Conservation (phyloP, 371 early-diverging fungal species). For the Haplosporangium sp. region DNA sequence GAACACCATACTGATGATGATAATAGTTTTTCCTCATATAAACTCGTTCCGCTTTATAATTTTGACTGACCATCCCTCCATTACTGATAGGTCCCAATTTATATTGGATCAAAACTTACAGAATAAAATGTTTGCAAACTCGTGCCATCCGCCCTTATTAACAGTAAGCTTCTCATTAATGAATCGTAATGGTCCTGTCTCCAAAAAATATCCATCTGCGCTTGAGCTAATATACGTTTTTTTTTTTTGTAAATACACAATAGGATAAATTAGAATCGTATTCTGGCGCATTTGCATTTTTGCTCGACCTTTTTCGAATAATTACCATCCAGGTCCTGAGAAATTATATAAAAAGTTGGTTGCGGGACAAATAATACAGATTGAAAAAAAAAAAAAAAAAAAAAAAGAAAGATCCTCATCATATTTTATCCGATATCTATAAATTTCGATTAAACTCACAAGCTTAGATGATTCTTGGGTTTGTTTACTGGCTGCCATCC, state of each 20-base stretch:
- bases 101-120: conserved; percentile 56
- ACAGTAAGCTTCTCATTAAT: conserved; percentile 60
- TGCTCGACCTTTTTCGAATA: conserved; percentile 15
- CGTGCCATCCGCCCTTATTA: conserved; percentile 77
- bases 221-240: conserved; percentile 56
- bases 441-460: conserved; percentile 19
- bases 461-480: conserved; percentile 43
- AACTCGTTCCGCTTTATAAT: no score
- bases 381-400: background rate
- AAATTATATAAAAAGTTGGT: background rate
- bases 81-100: no score
- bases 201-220: conserved; percentile 89
- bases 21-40: no score
- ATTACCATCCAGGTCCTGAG: conserved; percentile 9
- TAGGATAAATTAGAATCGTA: background rate
- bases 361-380: background rate
- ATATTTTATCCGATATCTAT: background rate
- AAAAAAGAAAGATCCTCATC: background rate
- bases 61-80: no score
- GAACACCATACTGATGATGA: no score
- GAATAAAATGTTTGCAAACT: conserved; percentile 78
- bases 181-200: conserved; percentile 83
- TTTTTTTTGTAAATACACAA: no score
- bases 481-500: conserved; percentile 52
- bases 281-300: background rate